Conservation (phyloP, 768 basidiomycete species). For the Leccinum subgranulosum region DNA sequence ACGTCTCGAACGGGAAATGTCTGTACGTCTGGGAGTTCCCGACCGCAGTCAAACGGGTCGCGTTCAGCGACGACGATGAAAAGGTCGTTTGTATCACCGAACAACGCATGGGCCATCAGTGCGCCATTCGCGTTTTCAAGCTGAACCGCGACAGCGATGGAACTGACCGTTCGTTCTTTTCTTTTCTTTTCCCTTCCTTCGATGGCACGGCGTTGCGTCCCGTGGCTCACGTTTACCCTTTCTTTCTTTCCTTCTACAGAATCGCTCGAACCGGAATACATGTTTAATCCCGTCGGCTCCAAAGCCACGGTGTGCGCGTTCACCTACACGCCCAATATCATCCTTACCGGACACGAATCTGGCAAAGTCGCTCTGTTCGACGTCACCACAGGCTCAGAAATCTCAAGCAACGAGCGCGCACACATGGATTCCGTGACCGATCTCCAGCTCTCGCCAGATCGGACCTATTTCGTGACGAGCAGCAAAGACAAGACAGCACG, state of each 20-base stretch:
- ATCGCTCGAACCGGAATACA: slow-evolving; percentile 64
- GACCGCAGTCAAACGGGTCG: slow-evolving; percentile 94
- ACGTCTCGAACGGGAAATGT: slow-evolving; percentile 85
- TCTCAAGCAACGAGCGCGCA: slow-evolving; percentile 79
- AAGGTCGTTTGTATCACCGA: slow-evolving; percentile 93
- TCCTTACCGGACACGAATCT: slow-evolving; percentile 95
- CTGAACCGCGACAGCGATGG: slow-evolving; percentile 84
- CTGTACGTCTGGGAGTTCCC: slow-evolving; percentile 97
- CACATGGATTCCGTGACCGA: slow-evolving; percentile 89
- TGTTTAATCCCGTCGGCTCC: slow-evolving; percentile 87
- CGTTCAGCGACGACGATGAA: slow-evolving; percentile 82
- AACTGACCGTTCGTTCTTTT: slow-evolving; percentile 63
- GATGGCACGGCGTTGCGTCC: background rate
- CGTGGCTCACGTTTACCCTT: slow-evolving; percentile 1
- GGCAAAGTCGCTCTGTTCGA: slow-evolving; percentile 94
- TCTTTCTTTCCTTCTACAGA: slow-evolving; percentile 43
- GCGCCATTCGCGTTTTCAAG: slow-evolving; percentile 86
- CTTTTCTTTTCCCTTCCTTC: background rate
- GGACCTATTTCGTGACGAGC: slow-evolving; percentile 93
- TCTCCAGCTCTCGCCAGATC: slow-evolving; percentile 84
- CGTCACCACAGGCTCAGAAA: slow-evolving; percentile 80
- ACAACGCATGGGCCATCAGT: slow-evolving; percentile 92
- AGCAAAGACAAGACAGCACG: slow-evolving; percentile 97
- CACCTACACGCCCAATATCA: slow-evolving; percentile 68
- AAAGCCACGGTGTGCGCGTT: slow-evolving; percentile 98